A percentile compares a stretch with the other conserved stretches of the same genome.
Evolutionary conservation across 805 yeast species (phyloP).

Genomic region (Hyphopichia homilentoma): DNA sequence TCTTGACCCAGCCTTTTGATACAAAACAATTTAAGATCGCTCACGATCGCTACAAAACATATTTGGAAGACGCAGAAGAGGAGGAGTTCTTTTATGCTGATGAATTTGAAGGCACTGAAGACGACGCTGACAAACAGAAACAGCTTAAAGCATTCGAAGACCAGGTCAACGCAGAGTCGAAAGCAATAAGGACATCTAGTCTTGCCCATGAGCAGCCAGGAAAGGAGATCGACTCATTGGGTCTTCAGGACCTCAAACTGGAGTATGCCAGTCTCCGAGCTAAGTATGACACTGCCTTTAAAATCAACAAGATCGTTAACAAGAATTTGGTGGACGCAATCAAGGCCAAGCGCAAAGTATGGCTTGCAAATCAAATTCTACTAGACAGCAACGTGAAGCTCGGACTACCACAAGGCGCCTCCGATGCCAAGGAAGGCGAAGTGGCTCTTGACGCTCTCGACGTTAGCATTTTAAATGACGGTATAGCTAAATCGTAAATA

Average conservation of each 20-base stretch:
- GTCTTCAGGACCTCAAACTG: slow-evolving; percentile 12
- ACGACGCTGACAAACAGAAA: slow-evolving; percentile 4
- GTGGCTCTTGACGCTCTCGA: slow-evolving; percentile 7
- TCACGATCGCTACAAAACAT: slow-evolving; percentile 25
- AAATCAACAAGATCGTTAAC: slow-evolving; percentile 34
- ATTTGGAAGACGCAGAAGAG: slow-evolving; percentile 8
- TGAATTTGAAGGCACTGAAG: slow-evolving; percentile 3
- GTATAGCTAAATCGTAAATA: not conserved
- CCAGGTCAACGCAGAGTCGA: slow-evolving; percentile 4
- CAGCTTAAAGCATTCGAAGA: slow-evolving; percentile 1
- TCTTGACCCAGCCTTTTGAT: slow-evolving; percentile 26
- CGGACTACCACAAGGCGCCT: slow-evolving; percentile 27
- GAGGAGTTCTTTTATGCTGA: slow-evolving; percentile 10
- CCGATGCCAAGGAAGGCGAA: slow-evolving; percentile 6
- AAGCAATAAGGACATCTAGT: not conserved
- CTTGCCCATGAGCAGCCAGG: slow-evolving; percentile 10
- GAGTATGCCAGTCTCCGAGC: slow-evolving; percentile 25
- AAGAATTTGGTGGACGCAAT: slow-evolving; percentile 21
- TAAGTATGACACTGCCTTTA: slow-evolving; percentile 33
- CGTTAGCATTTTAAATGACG: not conserved
- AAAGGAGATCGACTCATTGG: too few relatives aligned
- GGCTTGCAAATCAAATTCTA: slow-evolving; percentile 40
- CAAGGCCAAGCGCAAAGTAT: slow-evolving; percentile 32
- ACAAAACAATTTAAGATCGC: slow-evolving; percentile 34
- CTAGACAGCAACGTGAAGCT: slow-evolving; percentile 39